Evolutionary conservation across 1,139 yeast genomes (phyloP), one percentile per base, ranked within the genome.

Genomic region (Protomyces gravidus): DNA sequence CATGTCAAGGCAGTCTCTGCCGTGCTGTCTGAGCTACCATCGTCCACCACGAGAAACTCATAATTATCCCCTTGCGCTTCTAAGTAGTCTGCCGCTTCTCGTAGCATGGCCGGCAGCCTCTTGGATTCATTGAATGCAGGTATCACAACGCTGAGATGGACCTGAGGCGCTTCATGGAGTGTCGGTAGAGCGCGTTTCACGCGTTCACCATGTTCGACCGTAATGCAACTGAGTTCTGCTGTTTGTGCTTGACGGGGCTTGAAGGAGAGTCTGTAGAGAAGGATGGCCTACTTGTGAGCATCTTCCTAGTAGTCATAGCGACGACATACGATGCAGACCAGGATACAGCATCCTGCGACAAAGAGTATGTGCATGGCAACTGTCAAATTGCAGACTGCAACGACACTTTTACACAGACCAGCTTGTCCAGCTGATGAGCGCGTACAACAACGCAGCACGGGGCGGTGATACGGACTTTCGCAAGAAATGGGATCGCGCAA

Each of bases 101-200:
- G 84, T 61, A 92, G 76, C 95, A 92, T 88, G 52, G 74, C 71
- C 30, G 82, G 81, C 62, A 92, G 77, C 61, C 98, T 77, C 23
- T 76, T 72, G 1, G 86, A 83, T 72, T 92, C 98, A 70, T 92
- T 92, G 70, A 80, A 92, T 69, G 97, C 89, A 7, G 98, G 98
- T 17, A 92, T 80, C 13, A 94, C 89, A 30, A 92, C 84, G 40
- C 94, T 83, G 51, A 90, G 67, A 45, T 78, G 78, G 26, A 85
- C 53, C 11, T 45, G 48, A 7, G 65, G 61, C 9, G 61, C 60
- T 11, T 48, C 55, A 13, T 23, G 25, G 2, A 63, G 47, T 17
- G 51, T 32, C 9, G 61, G 61, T 33, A 61, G 39, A 4, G 48
- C 49, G 2, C 19, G 48, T 21, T 36, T 57, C n/a, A 32, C 15